Percentiles rank a stretch among this genome's conserved stretches.
phyloP scores from a whole-genome alignment of 2,329 filamentous ascomycete species.

The Ploettnerulaceae sp. region DNA sequence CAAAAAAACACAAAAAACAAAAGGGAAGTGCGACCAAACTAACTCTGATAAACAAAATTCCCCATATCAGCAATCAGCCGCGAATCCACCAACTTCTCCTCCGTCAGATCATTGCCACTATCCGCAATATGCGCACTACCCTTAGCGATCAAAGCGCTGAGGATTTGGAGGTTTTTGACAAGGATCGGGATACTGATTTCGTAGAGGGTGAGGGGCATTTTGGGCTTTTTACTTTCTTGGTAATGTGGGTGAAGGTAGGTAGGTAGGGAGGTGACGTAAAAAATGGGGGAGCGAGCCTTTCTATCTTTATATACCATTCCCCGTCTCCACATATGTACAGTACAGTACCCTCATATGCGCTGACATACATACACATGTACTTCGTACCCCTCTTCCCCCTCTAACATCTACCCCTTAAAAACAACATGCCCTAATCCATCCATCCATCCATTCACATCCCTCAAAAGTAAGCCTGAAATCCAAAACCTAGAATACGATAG shows the following conservation, averaged over 20 bases:
- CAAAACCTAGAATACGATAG: too few species aligned
- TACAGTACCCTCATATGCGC: too few species aligned
- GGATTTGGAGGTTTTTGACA: slow-evolving; percentile 40
- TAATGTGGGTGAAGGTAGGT: neutral
- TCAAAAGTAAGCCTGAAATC: too few species aligned
- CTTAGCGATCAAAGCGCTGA: slow-evolving; percentile 41
- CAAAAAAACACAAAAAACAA: neutral
- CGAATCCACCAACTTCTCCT: slow-evolving; percentile 36
- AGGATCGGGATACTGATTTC: slow-evolving; percentile 39
- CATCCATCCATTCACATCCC: neutral
- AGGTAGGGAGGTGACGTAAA: neutral
- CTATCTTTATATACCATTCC: neutral
- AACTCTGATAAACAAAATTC: slow-evolving; percentile 42
- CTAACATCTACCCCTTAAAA: slow-evolving; percentile 2
- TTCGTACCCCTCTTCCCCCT: neutral
- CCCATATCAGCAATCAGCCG: slow-evolving; percentile 46
- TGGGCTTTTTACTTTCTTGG: too few species aligned
- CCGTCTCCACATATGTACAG: too few species aligned
- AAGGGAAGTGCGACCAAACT: neutral
- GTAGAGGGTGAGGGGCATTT: slow-evolving; percentile 33
- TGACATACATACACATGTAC: too few species aligned
- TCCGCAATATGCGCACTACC: slow-evolving; percentile 38
- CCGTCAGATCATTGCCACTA: slow-evolving; percentile 34
- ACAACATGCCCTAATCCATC: neutral
- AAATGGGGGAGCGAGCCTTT: neutral